Evolutionary conservation across 2,329 filamentous ascomycete genomes (phyloP), one percentile per base, ranked within the genome.

Genomic region (Magnaporthiopsis rhizophila): DNA sequence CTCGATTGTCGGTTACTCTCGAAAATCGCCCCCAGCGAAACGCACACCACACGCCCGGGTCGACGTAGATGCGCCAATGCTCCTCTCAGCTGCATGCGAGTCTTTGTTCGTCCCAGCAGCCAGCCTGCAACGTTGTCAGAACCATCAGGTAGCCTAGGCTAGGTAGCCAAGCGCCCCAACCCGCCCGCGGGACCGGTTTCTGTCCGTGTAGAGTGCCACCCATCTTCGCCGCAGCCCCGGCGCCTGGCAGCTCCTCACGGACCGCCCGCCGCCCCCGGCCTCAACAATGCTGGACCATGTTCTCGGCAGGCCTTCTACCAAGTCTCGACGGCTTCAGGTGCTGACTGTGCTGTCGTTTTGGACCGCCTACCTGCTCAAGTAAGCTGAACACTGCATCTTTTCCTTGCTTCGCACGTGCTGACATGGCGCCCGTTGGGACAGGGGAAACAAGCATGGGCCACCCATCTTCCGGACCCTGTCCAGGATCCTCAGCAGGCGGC

Each of bases 291-390:
- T 86, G 87, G 94, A 98, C 77, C 94, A 98, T 81, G 89, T 97
- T 65, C 82, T 98, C 61, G 94, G 94, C 67, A 88, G 92, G 68
- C 94, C 94, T 45, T 97, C 93, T 66, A 87, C 90, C 72, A 91
- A 94, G 79, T 97, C 96, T 72, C 87, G 94, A 68, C 92, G 96
- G 72, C 88, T 96, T 62, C 94, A 98, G 76, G 92, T 99, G 70
- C 85, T 98, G 69, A 89, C 90, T 28, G 95, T 98, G 18, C 83
- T 98, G 64, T 87, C 90, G 0, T 95, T 98, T 73, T 99, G 95
- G 95, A 89, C 90, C 6, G 78, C 89, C 60, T 97, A 97, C 74
- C 80, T 97, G 34, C 84, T 89, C 72, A 87, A 85, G 90, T 91
- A 80, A 67, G 80, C 66, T 38, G 56, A 15, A 21, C n/a, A n/a